Base-by-base conservation (phyloP, 202 grass and related monocot genomes). In the Schoenoplectus triqueter region DNA sequence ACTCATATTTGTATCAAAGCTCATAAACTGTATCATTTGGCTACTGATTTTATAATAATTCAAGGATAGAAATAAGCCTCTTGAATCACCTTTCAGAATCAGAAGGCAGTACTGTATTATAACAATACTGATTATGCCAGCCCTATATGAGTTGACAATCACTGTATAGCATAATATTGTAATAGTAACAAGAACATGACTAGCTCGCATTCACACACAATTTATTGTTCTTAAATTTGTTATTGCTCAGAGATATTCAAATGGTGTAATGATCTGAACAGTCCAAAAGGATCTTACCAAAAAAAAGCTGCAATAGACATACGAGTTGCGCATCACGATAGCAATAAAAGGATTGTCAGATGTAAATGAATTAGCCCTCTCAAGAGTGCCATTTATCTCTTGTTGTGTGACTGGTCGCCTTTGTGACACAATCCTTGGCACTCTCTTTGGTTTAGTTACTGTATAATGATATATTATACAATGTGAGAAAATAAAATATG, bases 221-320 rank as follows among this genome's bases (percentile, higher is more conserved):
- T 5, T 47, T 18, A 2, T 66, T 66, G 47, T 71, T 71, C 15
- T 2, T 71, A 47, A 48, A 48, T 48, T 71, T 71, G 9, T 71
- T 48, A 18, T 13, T 18, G 6, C 66, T 69, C 66, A 71, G 11
- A 47, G 68, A 48, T 71, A 9, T 11, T 50, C 7, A 50, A 20
- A 11, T 47, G 14, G 45, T 18, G n/a, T 49, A 72, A 46, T 72
- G 49, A 10, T 51, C 69, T 55, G 3, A 14, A 78, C 22, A 78
- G 55, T 61, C 22, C 10, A 64, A 84, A 67, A 69, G 59, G 54
- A 70, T 63, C 84, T 88, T 96, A 96, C 97, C 97, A 99, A 69
- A 76, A 91, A 94, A 92, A 96, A 94, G 64, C 87, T 87, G 31
- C 62, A 73, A 85, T 96, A 99, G 62, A 96, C 93, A 90, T 96